phyloP scores from a whole-genome alignment of 2,329 filamentous ascomycete species.

The Alternaria postmessia region DNA sequence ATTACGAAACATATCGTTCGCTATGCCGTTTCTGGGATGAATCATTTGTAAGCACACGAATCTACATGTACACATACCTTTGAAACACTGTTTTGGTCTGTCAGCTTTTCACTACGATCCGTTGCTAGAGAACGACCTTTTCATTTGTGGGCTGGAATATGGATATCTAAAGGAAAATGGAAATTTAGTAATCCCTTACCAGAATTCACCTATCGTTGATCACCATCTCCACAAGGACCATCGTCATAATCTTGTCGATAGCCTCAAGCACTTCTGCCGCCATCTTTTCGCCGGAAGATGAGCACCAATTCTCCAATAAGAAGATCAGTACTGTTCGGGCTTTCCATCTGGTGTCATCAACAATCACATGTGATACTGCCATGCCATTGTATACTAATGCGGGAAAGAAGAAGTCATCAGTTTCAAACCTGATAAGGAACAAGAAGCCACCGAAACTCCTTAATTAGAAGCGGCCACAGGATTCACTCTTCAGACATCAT shows the following conservation, averaged over 20 bases:
- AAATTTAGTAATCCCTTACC: neutral
- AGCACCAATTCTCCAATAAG: neutral
- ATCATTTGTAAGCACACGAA: too few relatives aligned
- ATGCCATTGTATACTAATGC: neutral
- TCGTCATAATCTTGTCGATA: neutral
- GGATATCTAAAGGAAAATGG: neutral
- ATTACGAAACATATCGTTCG: too few relatives aligned
- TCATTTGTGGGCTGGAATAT: too few relatives aligned
- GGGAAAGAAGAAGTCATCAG: neutral
- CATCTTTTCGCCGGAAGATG: neutral
- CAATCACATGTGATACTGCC: neutral
- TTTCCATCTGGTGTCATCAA: neutral
- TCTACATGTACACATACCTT: too few relatives aligned
- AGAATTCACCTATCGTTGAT: neutral
- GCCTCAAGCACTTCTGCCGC: neutral
- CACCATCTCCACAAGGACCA: neutral
- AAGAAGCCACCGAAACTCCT: neutral
- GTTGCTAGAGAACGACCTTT: too few relatives aligned
- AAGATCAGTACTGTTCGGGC: neutral
- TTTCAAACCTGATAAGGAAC: neutral
- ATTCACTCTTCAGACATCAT: neutral
- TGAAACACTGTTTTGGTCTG: too few relatives aligned
- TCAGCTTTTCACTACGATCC: too few relatives aligned
- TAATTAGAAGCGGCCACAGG: neutral
- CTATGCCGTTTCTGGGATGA: too few relatives aligned